Conservation (phyloP, 2,329 filamentous ascomycete genomes). For the Penicillium sp. region DNA sequence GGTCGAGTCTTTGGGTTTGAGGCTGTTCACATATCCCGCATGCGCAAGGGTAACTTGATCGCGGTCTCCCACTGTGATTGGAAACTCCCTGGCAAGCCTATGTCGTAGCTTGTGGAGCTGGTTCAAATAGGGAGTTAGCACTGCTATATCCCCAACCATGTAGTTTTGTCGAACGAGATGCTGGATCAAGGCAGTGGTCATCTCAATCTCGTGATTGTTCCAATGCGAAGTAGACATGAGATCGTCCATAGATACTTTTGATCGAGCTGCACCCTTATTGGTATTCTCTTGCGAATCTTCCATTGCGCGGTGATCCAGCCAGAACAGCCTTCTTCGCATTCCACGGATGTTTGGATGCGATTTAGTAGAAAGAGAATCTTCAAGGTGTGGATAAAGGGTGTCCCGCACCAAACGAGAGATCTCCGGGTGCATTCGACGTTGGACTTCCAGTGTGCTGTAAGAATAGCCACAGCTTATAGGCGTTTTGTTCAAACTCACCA, state of each 20-base stretch:
- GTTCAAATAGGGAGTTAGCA: conserved; percentile 65
- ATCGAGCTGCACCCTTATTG: too few species aligned
- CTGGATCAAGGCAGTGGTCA: conserved; percentile 63
- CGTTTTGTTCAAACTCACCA: conserved; percentile 37
- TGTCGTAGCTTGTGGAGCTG: conserved; percentile 53
- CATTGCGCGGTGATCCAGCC: conserved; percentile 55
- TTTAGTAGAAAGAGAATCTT: conserved; percentile 49
- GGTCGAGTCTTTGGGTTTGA: conserved; percentile 15
- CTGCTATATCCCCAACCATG: conserved; percentile 62
- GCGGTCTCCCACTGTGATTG: conserved; percentile 65
- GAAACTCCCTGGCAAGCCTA: conserved; percentile 49
- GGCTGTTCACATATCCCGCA: conserved; percentile 35
- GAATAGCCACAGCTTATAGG: conserved; percentile 31
- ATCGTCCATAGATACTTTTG: conserved; percentile 11
- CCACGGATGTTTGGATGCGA: conserved; percentile 49
- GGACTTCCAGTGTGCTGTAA: conserved; percentile 53
- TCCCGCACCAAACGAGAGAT: conserved; percentile 62
- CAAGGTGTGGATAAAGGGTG: conserved; percentile 56
- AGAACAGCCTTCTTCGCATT: conserved; percentile 53
- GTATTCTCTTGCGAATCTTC: conserved; percentile 13
- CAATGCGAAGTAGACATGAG: conserved; percentile 45
- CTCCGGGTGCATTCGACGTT: conserved; percentile 66
- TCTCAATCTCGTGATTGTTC: conserved; percentile 61
- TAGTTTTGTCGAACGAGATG: conserved; percentile 72
- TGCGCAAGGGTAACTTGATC: conserved; percentile 59